Evolutionary conservation across 768 basidiomycete species (phyloP), one percentile per base, ranked within the genome.

Genomic region (Phaeotremella skinneri): DNA sequence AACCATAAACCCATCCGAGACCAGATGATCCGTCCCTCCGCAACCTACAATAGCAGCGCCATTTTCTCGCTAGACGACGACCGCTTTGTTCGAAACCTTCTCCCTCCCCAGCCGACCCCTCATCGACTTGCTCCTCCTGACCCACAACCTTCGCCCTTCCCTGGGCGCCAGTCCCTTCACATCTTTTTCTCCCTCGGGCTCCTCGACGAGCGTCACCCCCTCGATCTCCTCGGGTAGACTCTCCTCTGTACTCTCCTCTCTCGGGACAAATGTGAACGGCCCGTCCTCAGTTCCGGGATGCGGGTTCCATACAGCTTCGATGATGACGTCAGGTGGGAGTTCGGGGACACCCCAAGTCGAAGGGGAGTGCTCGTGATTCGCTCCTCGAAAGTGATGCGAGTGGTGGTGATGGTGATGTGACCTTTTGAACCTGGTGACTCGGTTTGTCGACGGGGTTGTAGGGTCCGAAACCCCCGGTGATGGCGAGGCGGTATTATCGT

Each of bases 241-340:
- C 9, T 17, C 34, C 17, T 37, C 34, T 37, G 9, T 17, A 17
- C 34, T 37, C 34, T 37, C 34, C 34, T 37, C 34, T 32, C 31
- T 5, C 11, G 68, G 64, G 21, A 69, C 56, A 63, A 64, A 72
- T 2, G 68, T 66, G 55, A 72, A 66, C 27, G 68, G 68, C 5
- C 61, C 56, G 14, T 63, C 63, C 29, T 63, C 68, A 16, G 25
- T 27, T 4, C 56, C 61, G 2, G 71, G 64, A 31, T 52, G 52
- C 9, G 68, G 68, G 49, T 73, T 70, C 54, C 70, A 73, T 20
- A 73, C 61, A 11, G 66, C 66, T 55, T 73, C 68, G 41, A 73
- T 73, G 26, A 70, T 61, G 9, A 58, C 52, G 14, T 70, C 67
- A 17, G 71, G 58, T 2, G 66, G 52, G 9, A 68, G 45, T 43